Conservation (phyloP, 768 basidiomycete genomes). For the Suillus tomentosus region DNA sequence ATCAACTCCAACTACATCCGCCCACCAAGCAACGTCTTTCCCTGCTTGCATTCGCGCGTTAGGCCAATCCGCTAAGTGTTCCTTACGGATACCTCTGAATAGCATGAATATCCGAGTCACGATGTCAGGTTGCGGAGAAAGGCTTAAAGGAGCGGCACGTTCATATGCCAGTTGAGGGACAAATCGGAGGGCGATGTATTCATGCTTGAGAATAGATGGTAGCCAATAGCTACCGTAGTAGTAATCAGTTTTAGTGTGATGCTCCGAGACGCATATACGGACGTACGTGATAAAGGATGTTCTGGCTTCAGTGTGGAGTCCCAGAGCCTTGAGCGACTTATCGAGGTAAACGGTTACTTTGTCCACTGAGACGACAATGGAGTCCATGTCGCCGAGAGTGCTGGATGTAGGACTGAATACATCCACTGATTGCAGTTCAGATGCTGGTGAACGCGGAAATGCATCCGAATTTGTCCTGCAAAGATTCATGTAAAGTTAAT, state of each 20-base stretch:
- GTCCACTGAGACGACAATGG: background rate
- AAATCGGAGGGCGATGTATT: no score
- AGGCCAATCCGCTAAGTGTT: background rate
- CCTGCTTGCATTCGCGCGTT: background rate
- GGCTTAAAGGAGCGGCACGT: no score
- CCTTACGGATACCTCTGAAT: background rate
- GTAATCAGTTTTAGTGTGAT: background rate
- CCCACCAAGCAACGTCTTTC: background rate
- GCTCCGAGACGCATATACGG: background rate
- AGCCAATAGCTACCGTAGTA: background rate
- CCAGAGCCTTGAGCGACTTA: background rate
- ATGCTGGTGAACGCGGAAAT: background rate
- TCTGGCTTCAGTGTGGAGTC: constrained; percentile 1
- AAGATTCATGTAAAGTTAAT: background rate
- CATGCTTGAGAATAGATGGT: background rate
- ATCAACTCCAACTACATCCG: constrained; percentile 1
- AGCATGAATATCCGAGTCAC: background rate
- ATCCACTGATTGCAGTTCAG: background rate
- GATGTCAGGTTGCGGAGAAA: no score
- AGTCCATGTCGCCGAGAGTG: background rate
- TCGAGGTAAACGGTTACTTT: background rate
- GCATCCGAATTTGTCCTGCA: background rate
- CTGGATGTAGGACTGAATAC: background rate
- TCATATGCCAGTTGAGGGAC: no score
- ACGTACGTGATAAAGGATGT: background rate